phyloP scores from a whole-genome alignment of 495 filamentous ascomycete species.

The Aspergillus wentii region DNA sequence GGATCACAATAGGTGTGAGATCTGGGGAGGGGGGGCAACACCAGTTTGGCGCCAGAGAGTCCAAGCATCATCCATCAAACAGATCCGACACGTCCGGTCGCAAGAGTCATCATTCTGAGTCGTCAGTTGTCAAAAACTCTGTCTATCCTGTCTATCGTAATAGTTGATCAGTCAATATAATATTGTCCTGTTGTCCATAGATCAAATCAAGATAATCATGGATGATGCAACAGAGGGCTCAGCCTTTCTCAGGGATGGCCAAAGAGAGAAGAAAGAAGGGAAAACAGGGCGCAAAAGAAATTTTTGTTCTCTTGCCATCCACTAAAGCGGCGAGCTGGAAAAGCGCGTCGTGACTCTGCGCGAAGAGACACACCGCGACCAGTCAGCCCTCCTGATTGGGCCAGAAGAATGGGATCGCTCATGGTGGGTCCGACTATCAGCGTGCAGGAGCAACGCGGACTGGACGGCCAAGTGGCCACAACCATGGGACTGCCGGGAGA shows the following conservation, averaged over 20 bases:
- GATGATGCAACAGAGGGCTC: no score
- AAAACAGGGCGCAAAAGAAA: conserved; percentile 23
- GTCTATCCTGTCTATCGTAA: no score
- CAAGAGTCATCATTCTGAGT: no score
- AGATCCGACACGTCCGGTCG: no score
- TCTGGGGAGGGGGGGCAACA: neutral
- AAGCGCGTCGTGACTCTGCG: conserved; percentile 21
- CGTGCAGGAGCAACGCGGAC: conserved; percentile 28
- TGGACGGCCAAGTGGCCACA: conserved; percentile 19
- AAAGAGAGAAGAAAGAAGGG: conserved; percentile 7
- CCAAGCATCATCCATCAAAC: no score
- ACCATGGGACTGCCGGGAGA: conserved; percentile 25
- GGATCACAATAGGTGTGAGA: neutral
- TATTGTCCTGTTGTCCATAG: no score
- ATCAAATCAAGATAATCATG: no score
- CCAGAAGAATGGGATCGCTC: neutral
- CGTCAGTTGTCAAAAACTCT: no score
- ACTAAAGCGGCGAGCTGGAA: conserved; percentile 36
- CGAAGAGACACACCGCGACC: conserved; percentile 22
- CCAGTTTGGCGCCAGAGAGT: no score
- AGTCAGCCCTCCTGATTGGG: conserved; percentile 29
- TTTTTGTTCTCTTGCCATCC: conserved; percentile 37
- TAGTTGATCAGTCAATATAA: no score
- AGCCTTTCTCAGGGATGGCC: no score
- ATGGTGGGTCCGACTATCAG: conserved; percentile 17